These are phyloP conservation scores for Ophioceras dolichostomum DNA, from an alignment of 2,329 filamentous ascomycete genomes.

Conservation along the genomic window DNA sequence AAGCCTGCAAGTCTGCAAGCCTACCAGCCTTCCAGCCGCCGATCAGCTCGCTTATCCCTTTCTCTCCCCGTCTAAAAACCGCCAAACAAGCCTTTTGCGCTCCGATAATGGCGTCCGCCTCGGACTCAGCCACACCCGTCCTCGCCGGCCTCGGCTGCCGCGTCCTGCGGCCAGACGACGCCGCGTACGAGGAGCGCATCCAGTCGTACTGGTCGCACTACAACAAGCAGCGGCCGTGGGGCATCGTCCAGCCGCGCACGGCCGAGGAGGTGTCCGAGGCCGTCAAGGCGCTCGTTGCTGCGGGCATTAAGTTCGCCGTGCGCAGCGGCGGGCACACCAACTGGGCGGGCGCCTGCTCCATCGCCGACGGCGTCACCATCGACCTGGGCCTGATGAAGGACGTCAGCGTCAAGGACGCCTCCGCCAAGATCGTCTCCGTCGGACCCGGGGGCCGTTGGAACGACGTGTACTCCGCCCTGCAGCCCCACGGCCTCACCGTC, in stretches of 20 bases:
- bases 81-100: no score
- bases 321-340: conserved; percentile 23
- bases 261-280: conserved; percentile 22
- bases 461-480: conserved; percentile 22
- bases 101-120: background rate
- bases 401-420: conserved; percentile 22
- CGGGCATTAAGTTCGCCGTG: conserved; percentile 22
- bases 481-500: conserved; percentile 11
- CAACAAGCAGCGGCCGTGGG: conserved; percentile 1
- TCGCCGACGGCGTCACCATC: conserved; percentile 22
- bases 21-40: no score
- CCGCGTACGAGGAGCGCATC: conserved; percentile 6
- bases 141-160: background rate
- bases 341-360: conserved; percentile 20
- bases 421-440: conserved; percentile 21
- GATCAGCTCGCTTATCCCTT: no score
- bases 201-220: conserved; percentile 7
- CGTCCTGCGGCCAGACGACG: background rate
- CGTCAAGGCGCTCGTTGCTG: conserved; percentile 17
- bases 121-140: background rate
- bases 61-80: no score
- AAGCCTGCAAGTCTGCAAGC: no score
- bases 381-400: conserved; percentile 16
- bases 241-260: conserved; percentile 8
- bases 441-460: conserved; percentile 23